Evolutionary conservation across 371 early-diverging fungal species (phyloP), one percentile per base, ranked within the genome.

Genomic region (Homolaphlyctis polyrhiza): DNA sequence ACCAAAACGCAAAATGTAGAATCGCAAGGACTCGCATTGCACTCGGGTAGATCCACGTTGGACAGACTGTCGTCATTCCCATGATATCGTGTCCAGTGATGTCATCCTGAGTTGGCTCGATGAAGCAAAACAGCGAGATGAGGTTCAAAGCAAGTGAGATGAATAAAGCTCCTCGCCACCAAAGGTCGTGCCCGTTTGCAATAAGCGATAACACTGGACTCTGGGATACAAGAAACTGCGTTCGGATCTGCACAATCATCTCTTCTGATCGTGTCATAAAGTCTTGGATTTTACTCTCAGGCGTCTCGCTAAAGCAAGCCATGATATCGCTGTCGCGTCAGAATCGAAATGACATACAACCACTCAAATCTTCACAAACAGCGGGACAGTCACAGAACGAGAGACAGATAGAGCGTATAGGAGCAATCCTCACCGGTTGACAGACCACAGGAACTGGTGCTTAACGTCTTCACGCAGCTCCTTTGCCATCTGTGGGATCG

Each of bases 401-500:
- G 39, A 8, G 39, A 8, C 8, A 18, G 39, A 11, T 18, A 8
- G 39, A 11, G 39, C 39, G 39, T 39, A n/a, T n/a, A n/a, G 39
- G 39, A 8, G 39, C 47, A 18, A 18, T 3, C 18, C 47, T 47
- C n/a, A 28, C 35, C 36, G 21, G 51, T 23, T 49, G 23, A 28
- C 28, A 45, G 39, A 11, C 80, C 80, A 82, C 55, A 84, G 65
- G 57, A 84, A 84, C 0, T 74, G 66, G 32, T 77, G 65, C 64
- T 80, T 81, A 23, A 80, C 77, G 62, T 76, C 78, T 6, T 72
- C 66, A 35, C 79, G 67, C 2, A 84, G 35, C 51, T 80, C 74
- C 45, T 71, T 71, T 48, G 83, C 81, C 0, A 84, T 69, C 54
- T 81, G 83, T 18, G 85, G 85, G 58, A 84, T 80, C 35, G 82